A percentile compares a stretch with the other conserved stretches of the same genome.
These are phyloP conservation scores for Strobilomyces dryophilus DNA, from an alignment of 768 basidiomycete genomes.

Conservation along the genomic window DNA sequence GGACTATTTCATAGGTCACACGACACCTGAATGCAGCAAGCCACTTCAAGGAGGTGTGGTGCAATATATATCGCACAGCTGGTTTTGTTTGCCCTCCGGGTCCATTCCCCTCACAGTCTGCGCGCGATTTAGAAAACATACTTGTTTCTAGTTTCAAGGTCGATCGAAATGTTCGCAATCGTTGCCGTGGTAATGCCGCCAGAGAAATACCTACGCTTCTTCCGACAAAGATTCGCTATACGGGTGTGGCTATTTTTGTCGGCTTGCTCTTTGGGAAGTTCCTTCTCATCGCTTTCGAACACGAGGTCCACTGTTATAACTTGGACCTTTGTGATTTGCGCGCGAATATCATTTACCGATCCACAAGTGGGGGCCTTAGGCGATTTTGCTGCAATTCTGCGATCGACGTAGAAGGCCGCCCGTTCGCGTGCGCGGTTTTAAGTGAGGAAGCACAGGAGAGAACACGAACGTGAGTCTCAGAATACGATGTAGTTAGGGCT, in stretches of 20 bases:
- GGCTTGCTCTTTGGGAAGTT: constrained; percentile 16
- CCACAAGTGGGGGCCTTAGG: background rate
- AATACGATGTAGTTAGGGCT: no score
- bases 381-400: background rate
- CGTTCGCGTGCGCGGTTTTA: background rate
- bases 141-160: constrained; percentile 12
- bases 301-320: constrained; percentile 9
- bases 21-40: constrained; percentile 5
- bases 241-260: background rate
- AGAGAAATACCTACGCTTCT: background rate
- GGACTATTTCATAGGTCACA: constrained; percentile 6
- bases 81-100: constrained; percentile 17
- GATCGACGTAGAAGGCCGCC: background rate
- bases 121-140: constrained; percentile 10
- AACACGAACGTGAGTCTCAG: background rate
- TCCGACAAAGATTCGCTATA: constrained; percentile 8
- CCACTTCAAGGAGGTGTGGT: constrained; percentile 14
- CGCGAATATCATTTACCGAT: background rate
- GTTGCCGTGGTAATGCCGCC: no score
- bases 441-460: background rate
- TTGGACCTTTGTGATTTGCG: background rate
- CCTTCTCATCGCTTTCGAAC: constrained; percentile 9
- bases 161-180: constrained; percentile 4
- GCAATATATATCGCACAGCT: constrained; percentile 10
- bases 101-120: constrained; percentile 12